These are phyloP conservation scores for Barnettozyma sp. DNA, from an alignment of 805 yeast genomes.

Conservation along the genomic window DNA sequence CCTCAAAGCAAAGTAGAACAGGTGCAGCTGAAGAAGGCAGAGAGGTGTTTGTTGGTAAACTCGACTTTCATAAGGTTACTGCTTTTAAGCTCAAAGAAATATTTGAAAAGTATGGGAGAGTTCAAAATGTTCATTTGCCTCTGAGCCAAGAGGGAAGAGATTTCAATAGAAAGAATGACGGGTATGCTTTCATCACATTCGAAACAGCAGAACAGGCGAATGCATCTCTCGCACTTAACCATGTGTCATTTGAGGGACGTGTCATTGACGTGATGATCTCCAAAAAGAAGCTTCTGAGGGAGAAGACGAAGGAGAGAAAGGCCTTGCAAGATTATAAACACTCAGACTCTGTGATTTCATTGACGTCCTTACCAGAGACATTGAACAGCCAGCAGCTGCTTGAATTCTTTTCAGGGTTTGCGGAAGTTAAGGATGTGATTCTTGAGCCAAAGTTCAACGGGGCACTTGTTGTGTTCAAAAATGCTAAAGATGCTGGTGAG, in stretches of 20 bases:
- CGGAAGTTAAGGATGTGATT: conserved; percentile 36
- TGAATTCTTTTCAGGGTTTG: conserved; percentile 26
- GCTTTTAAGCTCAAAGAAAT: conserved; percentile 32
- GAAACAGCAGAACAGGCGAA: conserved; percentile 37
- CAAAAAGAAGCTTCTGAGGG: conserved; percentile 31
- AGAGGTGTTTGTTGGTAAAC: conserved; percentile 48
- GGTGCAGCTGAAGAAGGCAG: conserved; percentile 47
- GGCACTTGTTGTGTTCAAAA: conserved; percentile 44
- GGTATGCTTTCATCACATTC: conserved; percentile 61
- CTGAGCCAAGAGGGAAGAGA: conserved; percentile 23
- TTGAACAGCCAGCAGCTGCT: conserved; percentile 31
- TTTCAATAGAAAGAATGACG: conserved; percentile 37
- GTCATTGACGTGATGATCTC: conserved; percentile 44
- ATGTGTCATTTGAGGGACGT: conserved; percentile 38
- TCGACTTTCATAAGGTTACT: conserved; percentile 40
- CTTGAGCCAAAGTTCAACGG: conserved; percentile 39
- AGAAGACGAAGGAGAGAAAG: conserved; percentile 25
- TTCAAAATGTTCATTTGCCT: conserved; percentile 50
- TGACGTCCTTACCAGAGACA: conserved; percentile 31
- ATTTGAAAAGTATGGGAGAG: conserved; percentile 44
- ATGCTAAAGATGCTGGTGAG: conserved; percentile 41
- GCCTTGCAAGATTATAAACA: conserved; percentile 17
- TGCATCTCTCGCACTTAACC: conserved; percentile 38
- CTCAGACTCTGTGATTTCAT: conserved; percentile 20
- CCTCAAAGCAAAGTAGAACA: conserved; percentile 32